These are phyloP conservation scores for Amanita subjunquillea DNA, from an alignment of 768 basidiomycete genomes.

Conservation along the genomic window DNA sequence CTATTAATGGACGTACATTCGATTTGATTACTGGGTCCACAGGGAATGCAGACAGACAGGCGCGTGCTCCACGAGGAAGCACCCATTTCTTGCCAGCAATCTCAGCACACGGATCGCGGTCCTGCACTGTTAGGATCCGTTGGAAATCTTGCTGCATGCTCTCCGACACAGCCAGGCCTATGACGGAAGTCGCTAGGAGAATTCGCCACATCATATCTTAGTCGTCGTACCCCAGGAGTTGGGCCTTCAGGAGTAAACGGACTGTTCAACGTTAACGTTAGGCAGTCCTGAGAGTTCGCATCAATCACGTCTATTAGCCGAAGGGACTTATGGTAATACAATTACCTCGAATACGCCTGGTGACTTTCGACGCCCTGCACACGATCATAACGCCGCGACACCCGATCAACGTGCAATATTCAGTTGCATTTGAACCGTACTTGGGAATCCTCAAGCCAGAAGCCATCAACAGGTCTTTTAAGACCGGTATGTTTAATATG, in stretches of 20 bases:
- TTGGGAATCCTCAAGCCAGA: slow-evolving; percentile 50
- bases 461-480: slow-evolving; percentile 47
- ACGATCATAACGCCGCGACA: slow-evolving; percentile 63
- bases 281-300: neutral
- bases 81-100: slow-evolving; percentile 50
- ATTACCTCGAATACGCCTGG: slow-evolving; percentile 35
- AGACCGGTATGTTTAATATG: slow-evolving; percentile 30
- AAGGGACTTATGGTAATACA: slow-evolving; percentile 1
- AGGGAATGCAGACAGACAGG: slow-evolving; percentile 39
- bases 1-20: slow-evolving; percentile 27
- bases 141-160: neutral
- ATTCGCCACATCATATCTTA: slow-evolving; percentile 7
- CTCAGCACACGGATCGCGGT: slow-evolving; percentile 35
- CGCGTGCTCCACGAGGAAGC: slow-evolving; percentile 37
- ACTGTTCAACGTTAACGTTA: neutral
- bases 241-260: neutral
- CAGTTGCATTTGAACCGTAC: slow-evolving; percentile 55
- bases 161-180: neutral
- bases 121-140: neutral
- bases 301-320: neutral
- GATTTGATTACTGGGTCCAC: slow-evolving; percentile 35
- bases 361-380: slow-evolving; percentile 72
- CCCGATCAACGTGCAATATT: slow-evolving; percentile 59
- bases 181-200: slow-evolving; percentile 1
- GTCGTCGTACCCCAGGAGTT: neutral